Evolutionary conservation across 1,284 basidiomycete species (phyloP).

Genomic region (Rhodotorula sp.): DNA sequence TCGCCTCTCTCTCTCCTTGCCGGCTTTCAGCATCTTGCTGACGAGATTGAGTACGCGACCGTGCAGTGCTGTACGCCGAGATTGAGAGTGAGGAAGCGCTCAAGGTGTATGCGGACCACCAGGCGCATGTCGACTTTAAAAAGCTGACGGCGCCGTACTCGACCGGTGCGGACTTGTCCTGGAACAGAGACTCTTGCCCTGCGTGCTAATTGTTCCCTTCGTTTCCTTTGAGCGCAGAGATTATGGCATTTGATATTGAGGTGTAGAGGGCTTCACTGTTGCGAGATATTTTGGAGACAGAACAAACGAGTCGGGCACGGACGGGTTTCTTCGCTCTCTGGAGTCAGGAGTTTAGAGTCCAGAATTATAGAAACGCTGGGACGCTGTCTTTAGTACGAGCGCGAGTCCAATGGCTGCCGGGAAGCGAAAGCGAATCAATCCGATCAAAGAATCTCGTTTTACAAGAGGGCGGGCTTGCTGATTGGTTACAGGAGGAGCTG

Average conservation of each 20-base stretch:
- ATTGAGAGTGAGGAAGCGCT: slow-evolving; percentile 25
- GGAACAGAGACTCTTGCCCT: not conserved
- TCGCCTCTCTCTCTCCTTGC: no score
- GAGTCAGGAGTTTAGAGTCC: no score
- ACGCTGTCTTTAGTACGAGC: no score
- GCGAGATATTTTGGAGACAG: not conserved
- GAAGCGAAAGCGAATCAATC: no score
- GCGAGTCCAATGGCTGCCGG: no score
- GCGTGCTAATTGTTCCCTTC: not conserved
- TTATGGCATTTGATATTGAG: slow-evolving; percentile 16
- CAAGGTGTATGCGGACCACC: slow-evolving; percentile 14
- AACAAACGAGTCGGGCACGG: no score
- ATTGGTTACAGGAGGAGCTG: not conserved
- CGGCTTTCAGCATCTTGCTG: not conserved
- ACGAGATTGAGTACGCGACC: no score
- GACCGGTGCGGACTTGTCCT: not conserved
- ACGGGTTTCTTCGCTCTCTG: no score
- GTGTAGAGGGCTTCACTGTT: not conserved
- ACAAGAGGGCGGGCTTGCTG: no score
- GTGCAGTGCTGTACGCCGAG: slow-evolving; percentile 34
- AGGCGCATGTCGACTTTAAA: slow-evolving; percentile 17
- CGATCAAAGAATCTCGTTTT: no score
- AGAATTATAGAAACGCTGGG: no score
- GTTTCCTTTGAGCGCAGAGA: not conserved
- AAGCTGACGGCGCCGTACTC: not conserved